These are phyloP conservation scores for Malania oleifera DNA, from an alignment of 164 flowering plant species.

Conservation along the genomic window DNA sequence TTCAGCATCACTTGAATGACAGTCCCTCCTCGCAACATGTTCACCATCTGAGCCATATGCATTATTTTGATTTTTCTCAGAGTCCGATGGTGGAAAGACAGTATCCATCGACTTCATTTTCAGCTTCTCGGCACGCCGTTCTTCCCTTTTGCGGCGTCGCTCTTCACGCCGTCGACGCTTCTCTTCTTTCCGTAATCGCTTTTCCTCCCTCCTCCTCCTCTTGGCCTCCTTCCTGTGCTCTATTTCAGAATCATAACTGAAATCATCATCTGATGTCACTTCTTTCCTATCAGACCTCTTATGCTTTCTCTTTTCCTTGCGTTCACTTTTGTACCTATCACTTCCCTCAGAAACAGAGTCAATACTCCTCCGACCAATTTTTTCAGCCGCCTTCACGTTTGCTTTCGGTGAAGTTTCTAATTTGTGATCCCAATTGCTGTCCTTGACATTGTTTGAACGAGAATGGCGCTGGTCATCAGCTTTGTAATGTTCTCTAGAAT, in stretches of 20 bases:
- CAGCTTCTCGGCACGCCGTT: slow-evolving; percentile 46
- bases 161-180: slow-evolving; percentile 35
- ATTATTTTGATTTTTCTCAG: slow-evolving; percentile 27
- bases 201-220: slow-evolving; percentile 55
- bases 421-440: slow-evolving; percentile 14
- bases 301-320: slow-evolving; percentile 44
- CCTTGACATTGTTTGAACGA: slow-evolving; percentile 23
- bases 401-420: slow-evolving; percentile 11
- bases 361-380: slow-evolving; percentile 20
- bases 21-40: slow-evolving; percentile 22
- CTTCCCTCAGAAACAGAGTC: slow-evolving; percentile 50
- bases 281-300: slow-evolving; percentile 37
- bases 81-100: slow-evolving; percentile 21
- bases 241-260: slow-evolving; percentile 44
- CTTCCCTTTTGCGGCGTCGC: slow-evolving; percentile 29
- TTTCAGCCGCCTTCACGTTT: slow-evolving; percentile 21
- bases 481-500: slow-evolving; percentile 23
- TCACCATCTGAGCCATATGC: slow-evolving; percentile 44
- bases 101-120: slow-evolving; percentile 29
- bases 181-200: slow-evolving; percentile 50
- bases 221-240: slow-evolving; percentile 55
- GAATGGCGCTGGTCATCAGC: slow-evolving; percentile 26
- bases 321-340: slow-evolving; percentile 30
- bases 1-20: slow-evolving; percentile 34
- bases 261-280: slow-evolving; percentile 37